Evolutionary conservation across 208 protist genomes (phyloP), one percentile per base, ranked within the genome.

Genomic region (Acanthamoeba lenticulata): DNA sequence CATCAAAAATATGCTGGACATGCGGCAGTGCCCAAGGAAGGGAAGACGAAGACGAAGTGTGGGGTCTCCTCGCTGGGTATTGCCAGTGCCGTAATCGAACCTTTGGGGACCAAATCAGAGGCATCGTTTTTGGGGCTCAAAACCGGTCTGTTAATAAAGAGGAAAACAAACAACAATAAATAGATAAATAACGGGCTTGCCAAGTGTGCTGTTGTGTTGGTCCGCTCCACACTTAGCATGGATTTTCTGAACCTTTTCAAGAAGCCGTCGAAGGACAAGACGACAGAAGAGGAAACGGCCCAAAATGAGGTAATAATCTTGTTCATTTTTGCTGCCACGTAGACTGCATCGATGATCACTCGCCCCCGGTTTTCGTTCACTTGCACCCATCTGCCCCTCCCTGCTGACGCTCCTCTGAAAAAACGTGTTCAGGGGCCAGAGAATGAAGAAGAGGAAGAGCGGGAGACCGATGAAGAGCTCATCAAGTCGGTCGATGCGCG

Each of bases 401-500:
- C 24, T 74, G 32, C 5, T 72, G 9, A 74, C 24, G 15, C 65
- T 9, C 34, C 1, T 74, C 29, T 74, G 19, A 83, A 83, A 42
- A 42, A 27, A 15, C 27, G 29, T 27, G 11, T 19, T 52, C 3
- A 55, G 45, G 45, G 77, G 6, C 42, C 77, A 9, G 42, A 86
- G n/a, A 86, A 57, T 11, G 77, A 57, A 24, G 29, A 77, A 86
- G 42, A 55, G 77, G 45, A 45, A 52, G 45, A 45, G n/a, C 24
- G 13, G 24, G 42, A 45, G 32, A 52, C 24, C 19, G 77, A 86
- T 57, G 77, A 86, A 29, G 42, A 57, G 36, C 36, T 86, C 0
- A 7, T 86, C n/a, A 86, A 55, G 42, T 86, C 77, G 5, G n/a
- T 86, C 40, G 77, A 86, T 38, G n/a, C 40, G 19, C 45, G 77